These are phyloP conservation scores for Trichosporon ovoides DNA, from an alignment of 1,284 basidiomycete genomes.

Conservation along the genomic window DNA sequence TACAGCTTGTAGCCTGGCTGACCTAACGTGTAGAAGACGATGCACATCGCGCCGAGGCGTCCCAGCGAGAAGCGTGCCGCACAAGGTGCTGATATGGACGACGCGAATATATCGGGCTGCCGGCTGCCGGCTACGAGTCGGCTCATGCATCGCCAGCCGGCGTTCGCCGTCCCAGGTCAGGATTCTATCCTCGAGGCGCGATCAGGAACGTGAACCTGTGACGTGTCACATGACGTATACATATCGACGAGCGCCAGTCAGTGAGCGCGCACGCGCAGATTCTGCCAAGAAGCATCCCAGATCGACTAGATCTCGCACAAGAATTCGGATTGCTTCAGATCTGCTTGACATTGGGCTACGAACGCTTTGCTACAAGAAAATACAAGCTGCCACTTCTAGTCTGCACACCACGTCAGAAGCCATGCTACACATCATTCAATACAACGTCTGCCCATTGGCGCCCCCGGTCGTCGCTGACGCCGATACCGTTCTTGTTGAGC, in stretches of 20 bases:
- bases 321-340: not conserved
- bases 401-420: not conserved
- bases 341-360: not conserved
- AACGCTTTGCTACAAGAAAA: not conserved
- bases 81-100: not conserved
- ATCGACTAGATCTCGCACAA: too few relatives aligned
- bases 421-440: not conserved
- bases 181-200: not conserved
- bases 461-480: slow-evolving; percentile 19
- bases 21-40: slow-evolving; percentile 41
- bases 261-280: too few relatives aligned
- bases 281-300: too few relatives aligned
- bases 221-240: too few relatives aligned
- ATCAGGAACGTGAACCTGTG: too few relatives aligned
- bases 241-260: too few relatives aligned
- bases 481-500: slow-evolving; percentile 56
- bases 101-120: not conserved
- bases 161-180: not conserved
- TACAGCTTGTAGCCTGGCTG: slow-evolving; percentile 44
- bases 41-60: slow-evolving; percentile 31
- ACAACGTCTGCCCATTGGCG: slow-evolving; percentile 19
- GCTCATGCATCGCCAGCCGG: too few relatives aligned
- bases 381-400: slow-evolving; percentile 6
- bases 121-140: too few relatives aligned
- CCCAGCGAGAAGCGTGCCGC: not conserved